phyloP scores from a whole-genome alignment of 2,329 filamentous ascomycete genomes.

The Scytalidium sp. region DNA sequence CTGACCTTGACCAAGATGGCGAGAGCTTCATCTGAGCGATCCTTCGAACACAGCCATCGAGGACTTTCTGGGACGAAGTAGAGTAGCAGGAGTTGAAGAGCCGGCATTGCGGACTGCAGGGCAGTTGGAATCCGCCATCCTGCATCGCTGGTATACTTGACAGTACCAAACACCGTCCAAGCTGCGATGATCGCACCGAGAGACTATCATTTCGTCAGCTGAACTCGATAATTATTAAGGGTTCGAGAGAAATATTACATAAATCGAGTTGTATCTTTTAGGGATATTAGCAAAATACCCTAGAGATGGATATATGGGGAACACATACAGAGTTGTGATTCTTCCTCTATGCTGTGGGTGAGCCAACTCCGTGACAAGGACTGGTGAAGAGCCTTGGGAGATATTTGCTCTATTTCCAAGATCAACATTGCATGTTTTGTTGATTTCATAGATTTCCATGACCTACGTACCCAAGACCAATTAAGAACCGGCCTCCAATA shows the following conservation, averaged over 20 bases:
- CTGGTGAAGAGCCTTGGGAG: slow-evolving; percentile 8
- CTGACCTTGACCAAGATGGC: slow-evolving; percentile 22
- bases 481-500: slow-evolving; percentile 29
- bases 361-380: slow-evolving; percentile 37
- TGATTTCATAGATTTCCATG: background rate
- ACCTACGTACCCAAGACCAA: slow-evolving; percentile 23
- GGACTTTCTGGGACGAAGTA: slow-evolving; percentile 31
- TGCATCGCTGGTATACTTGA: slow-evolving; percentile 5
- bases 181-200: slow-evolving; percentile 37
- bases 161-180: slow-evolving; percentile 25
- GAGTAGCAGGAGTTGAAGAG: slow-evolving; percentile 16
- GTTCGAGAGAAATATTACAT: background rate
- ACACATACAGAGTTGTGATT: slow-evolving; percentile 40
- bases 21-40: slow-evolving; percentile 27
- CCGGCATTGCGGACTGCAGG: slow-evolving; percentile 6
- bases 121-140: slow-evolving; percentile 9
- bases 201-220: slow-evolving; percentile 31
- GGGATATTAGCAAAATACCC: slow-evolving; percentile 1
- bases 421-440: background rate
- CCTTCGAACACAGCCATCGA: slow-evolving; percentile 30
- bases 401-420: slow-evolving; percentile 2
- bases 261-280: slow-evolving; percentile 1
- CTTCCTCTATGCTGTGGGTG: slow-evolving; percentile 42
- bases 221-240: background rate
- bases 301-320: slow-evolving; percentile 5